Base-by-base conservation (phyloP, 2,329 filamentous ascomycete genomes). In the Decorospora gaudefroyi region DNA sequence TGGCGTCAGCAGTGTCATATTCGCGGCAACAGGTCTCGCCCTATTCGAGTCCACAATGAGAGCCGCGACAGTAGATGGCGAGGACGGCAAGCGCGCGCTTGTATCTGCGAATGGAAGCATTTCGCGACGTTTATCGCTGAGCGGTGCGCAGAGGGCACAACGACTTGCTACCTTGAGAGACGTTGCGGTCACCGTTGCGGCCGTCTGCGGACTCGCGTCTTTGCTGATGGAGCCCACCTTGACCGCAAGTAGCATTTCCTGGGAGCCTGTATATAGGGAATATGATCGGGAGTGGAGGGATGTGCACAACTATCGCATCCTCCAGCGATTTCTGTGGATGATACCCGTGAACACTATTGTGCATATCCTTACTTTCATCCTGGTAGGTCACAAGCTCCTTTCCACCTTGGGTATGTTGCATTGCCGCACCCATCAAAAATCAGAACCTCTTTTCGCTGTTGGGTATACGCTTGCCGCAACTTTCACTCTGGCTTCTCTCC, bases 1-100 rank as follows among this genome's bases (percentile, higher is more conserved):
- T 6, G 74, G 73, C 4, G 46, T 76, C 11, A 74, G 72, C 28
- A 70, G 72, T 51, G 68, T 68, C 16, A 57, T 75, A 8, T 69
- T 74, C 33, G 61, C 64, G 12, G 72, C 67, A 3, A 51, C 67
- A 4, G 72, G 72, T 8, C 58, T 76, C n/a, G 55, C 72, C 11
- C 55, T 75, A 31, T 61, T 76, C 23, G 70, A 74, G 37, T 51
- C 58, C n/a, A 65, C 69, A 33, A 49, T 64, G 6, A 61, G 54
- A 30, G 49, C 46, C 6, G 31, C 53, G 10, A 59, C 55, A 13
- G 59, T 67, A 17, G 61, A 64, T 23, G 46, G 41, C n/a, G 46
- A 56, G 19, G 46, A 48, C 8, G 54, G 53, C n/a, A 54, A 57
- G 27, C 61, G 64, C 17, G 65, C 60, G 13, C 55, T 67, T 19